Evolutionary conservation across 2,329 filamentous ascomycete genomes (phyloP).

Genomic region (Colletotrichum sp.): DNA sequence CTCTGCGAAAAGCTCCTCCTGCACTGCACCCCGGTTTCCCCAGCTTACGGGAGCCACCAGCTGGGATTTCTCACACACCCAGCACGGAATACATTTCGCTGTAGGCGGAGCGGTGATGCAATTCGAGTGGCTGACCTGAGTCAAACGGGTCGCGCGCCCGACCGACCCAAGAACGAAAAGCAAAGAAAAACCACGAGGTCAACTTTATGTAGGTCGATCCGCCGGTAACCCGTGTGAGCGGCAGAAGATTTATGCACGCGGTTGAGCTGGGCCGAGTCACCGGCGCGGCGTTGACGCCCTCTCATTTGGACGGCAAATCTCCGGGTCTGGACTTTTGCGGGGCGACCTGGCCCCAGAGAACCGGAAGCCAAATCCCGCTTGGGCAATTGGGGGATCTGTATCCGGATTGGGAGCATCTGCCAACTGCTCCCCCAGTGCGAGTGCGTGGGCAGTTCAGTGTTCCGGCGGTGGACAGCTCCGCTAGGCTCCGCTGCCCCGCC

Average conservation of each 20-base stretch:
- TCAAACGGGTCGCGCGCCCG: background rate
- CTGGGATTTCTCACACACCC: background rate
- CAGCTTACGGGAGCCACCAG: background rate
- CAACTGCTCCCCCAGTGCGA: background rate
- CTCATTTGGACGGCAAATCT: background rate
- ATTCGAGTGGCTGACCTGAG: background rate
- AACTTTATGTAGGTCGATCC: background rate
- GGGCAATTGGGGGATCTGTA: background rate
- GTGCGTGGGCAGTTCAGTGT: background rate
- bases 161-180: background rate
- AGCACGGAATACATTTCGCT: background rate
- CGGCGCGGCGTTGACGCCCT: background rate
- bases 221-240: background rate
- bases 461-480: background rate
- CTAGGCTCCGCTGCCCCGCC: background rate
- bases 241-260: background rate
- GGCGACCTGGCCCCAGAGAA: background rate
- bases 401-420: background rate
- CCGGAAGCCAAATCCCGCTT: background rate
- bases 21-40: background rate
- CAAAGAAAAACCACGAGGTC: background rate
- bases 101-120: background rate
- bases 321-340: background rate
- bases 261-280: background rate
- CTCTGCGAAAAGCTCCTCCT: background rate